These are phyloP conservation scores for Phyllosticta citriasiana DNA, from an alignment of 2,329 filamentous ascomycete genomes.

Conservation along the genomic window DNA sequence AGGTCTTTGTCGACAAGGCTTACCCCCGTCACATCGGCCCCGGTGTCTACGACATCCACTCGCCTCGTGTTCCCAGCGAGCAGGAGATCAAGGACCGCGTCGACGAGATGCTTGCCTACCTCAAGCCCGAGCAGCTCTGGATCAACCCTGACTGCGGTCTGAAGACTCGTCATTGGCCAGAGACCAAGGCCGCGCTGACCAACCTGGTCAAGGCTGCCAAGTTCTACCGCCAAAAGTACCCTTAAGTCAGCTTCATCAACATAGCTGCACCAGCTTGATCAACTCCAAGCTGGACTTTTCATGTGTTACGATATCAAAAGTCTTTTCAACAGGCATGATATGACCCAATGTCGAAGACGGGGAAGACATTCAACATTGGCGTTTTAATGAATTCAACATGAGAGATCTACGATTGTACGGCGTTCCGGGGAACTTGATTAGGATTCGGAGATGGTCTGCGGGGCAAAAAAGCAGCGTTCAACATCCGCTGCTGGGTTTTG, in stretches of 20 bases:
- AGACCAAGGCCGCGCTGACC: conserved; percentile 90
- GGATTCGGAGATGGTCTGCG: not conserved
- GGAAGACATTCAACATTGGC: conserved; percentile 10
- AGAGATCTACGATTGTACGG: conserved; percentile 4
- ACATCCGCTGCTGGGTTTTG: conserved; percentile 5
- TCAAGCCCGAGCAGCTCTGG: conserved; percentile 98
- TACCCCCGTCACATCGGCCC: conserved; percentile 98
- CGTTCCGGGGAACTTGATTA: conserved; percentile 1
- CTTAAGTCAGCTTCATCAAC: conserved; percentile 21
- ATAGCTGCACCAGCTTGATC: conserved; percentile 5
- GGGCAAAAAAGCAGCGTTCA: conserved; percentile 9
- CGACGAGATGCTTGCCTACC: conserved; percentile 91
- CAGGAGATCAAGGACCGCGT: conserved; percentile 98
- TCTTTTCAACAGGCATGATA: conserved; percentile 12
- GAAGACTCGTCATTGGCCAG: conserved; percentile 97
- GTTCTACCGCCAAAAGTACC: conserved; percentile 84
- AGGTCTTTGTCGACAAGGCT: conserved; percentile 94
- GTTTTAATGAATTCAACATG: conserved; percentile 8
- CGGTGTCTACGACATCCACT: conserved; percentile 99
- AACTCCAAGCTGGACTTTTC: not conserved
- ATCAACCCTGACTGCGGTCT: conserved; percentile 99
- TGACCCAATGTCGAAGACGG: not conserved
- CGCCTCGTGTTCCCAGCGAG: conserved; percentile 90
- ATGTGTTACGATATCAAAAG: conserved; percentile 12
- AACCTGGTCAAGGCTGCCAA: conserved; percentile 99